Evolutionary conservation across 179 eudicot species (phyloP).

Genomic region (Silene coronaria): DNA sequence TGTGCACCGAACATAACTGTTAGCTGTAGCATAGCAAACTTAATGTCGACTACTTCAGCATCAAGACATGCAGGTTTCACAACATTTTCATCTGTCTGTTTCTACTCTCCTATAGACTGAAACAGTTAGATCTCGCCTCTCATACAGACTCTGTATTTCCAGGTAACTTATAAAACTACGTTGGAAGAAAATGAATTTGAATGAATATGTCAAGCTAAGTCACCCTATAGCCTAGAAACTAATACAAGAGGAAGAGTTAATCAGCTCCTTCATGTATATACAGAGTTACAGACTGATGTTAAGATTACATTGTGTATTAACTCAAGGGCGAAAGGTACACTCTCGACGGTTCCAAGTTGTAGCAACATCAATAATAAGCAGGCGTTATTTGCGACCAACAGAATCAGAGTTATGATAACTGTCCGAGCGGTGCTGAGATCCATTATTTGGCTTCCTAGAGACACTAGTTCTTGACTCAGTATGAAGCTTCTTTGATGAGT

Average conservation of each 20-base stretch:
- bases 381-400: slow-evolving; percentile 34
- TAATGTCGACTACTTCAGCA: not conserved
- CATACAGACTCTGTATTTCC: not conserved
- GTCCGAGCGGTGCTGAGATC: slow-evolving; percentile 13
- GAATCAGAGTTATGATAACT: slow-evolving; percentile 24
- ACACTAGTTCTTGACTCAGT: slow-evolving; percentile 32
- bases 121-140: not conserved
- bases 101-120: not conserved
- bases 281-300: slow-evolving; percentile 42
- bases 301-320: slow-evolving; percentile 7
- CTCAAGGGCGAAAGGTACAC: not conserved
- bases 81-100: not conserved
- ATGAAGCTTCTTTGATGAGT: slow-evolving; percentile 40
- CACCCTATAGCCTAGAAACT: slow-evolving; percentile 13
- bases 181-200: not conserved
- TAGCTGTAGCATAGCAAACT: not conserved
- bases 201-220: not conserved
- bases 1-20: not conserved
- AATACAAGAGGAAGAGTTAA: slow-evolving; percentile 12
- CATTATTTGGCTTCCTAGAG: slow-evolving; percentile 37
- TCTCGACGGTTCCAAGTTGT: not conserved
- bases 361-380: not conserved
- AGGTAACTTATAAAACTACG: not conserved
- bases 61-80: not conserved
- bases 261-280: slow-evolving; percentile 30